Evolutionary conservation across 805 yeast species (phyloP).

Genomic region (Kazachstania africana): DNA sequence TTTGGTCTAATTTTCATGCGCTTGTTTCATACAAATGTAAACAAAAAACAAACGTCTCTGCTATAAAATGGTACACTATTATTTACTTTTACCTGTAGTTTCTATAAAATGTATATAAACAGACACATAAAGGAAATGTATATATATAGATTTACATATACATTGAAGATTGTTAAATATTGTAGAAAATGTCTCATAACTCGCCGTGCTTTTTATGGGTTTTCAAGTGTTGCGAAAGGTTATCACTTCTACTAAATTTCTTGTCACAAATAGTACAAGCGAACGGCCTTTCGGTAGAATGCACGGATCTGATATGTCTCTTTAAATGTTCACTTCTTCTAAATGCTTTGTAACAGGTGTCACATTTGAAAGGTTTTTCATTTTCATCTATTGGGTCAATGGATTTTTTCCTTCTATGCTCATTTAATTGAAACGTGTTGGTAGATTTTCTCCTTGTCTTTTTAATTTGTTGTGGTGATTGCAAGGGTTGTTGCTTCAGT

Average conservation of each 20-base stretch:
- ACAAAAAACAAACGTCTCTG: no score
- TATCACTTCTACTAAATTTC: conserved; percentile 56
- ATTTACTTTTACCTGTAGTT: no score
- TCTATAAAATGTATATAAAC: no score
- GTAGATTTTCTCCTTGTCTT: no score
- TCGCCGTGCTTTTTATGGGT: conserved; percentile 33
- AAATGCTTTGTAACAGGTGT: conserved; percentile 33
- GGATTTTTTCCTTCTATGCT: neutral
- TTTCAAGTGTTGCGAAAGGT: conserved; percentile 52
- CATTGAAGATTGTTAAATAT: no score
- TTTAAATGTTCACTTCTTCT: conserved; percentile 56
- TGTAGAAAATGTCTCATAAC: conserved; percentile 3
- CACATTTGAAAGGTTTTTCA: conserved; percentile 30
- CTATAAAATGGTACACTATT: no score
- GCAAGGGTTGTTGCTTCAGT: neutral
- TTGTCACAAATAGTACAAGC: conserved; percentile 47
- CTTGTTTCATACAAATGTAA: no score
- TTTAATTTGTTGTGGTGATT: neutral
- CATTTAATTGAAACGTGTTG: neutral
- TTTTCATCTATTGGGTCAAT: conserved; percentile 11
- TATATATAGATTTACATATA: no score
- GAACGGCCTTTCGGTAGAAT: conserved; percentile 47
- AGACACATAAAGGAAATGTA: no score
- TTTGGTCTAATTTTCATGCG: no score
- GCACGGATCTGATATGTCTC: conserved; percentile 57